A percentile compares a stretch with the other conserved stretches of the same genome.
phyloP scores from a whole-genome alignment of 2,329 filamentous ascomycete species.

The Kalmusia sp. region DNA sequence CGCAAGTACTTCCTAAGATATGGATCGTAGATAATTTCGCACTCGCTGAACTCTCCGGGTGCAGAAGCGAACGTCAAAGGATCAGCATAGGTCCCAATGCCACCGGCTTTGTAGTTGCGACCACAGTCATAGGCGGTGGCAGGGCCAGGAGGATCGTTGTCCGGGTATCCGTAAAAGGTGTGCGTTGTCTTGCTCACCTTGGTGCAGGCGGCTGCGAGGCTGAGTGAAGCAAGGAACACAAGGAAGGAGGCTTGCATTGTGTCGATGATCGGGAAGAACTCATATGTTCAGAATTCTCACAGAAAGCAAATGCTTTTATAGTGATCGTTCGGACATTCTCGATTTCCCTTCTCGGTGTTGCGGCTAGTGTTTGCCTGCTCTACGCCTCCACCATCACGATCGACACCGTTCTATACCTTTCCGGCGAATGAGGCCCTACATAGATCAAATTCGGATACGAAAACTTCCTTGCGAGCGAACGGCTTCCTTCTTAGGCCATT shows the following conservation, averaged over 20 bases:
- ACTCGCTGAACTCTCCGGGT: constrained; percentile 48
- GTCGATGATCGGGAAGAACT: too few relatives aligned
- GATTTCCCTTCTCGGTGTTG: too few relatives aligned
- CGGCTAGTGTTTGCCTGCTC: too few relatives aligned
- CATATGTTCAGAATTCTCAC: too few relatives aligned
- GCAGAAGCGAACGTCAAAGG: constrained; percentile 55
- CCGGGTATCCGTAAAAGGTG: constrained; percentile 36
- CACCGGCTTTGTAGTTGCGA: constrained; percentile 45
- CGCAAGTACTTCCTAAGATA: constrained; percentile 55
- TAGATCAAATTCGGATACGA: background rate
- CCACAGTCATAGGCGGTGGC: constrained; percentile 35
- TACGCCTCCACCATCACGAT: too few relatives aligned
- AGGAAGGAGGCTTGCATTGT: constrained; percentile 11
- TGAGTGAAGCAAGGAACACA: constrained; percentile 10
- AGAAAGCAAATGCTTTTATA: too few relatives aligned
- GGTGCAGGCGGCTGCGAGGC: constrained; percentile 10
- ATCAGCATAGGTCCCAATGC: constrained; percentile 51
- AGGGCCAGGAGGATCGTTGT: constrained; percentile 32
- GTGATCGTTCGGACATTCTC: too few relatives aligned
- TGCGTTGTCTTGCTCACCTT: constrained; percentile 17
- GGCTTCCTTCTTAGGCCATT: background rate
- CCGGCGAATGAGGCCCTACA: too few relatives aligned
- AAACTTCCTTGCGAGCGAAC: background rate
- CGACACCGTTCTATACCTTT: too few relatives aligned
- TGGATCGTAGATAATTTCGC: constrained; percentile 56